Evolutionary conservation across 257 asterid species (phyloP).

Genomic region (Forsythia suspensa): DNA sequence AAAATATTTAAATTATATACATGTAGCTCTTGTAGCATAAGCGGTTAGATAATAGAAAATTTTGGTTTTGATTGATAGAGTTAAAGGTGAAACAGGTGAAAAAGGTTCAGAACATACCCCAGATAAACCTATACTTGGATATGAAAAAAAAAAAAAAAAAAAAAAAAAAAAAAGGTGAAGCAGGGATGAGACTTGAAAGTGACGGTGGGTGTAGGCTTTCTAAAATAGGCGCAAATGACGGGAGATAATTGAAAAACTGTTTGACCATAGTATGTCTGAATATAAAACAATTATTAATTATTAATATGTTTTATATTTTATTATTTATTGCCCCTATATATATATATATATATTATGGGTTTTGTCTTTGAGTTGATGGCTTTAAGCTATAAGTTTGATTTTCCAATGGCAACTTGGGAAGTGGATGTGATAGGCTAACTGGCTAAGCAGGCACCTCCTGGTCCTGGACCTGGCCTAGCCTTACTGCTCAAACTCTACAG

Average conservation of each 20-base stretch:
- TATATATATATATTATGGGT: not conserved
- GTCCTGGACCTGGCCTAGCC: not conserved
- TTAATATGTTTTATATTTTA: not conserved
- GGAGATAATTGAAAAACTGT: slow-evolving; percentile 19
- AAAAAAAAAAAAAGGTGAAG: no score
- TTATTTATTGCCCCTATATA: not conserved
- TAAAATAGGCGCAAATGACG: slow-evolving; percentile 40
- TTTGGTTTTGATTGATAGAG: no score
- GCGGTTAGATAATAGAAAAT: no score
- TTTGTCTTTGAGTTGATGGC: not conserved
- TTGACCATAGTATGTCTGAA: not conserved
- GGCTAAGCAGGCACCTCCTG: not conserved
- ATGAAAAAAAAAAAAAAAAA: no score
- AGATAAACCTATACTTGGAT: no score
- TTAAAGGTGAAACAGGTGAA: no score
- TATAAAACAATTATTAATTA: no score
- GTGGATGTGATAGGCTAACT: not conserved
- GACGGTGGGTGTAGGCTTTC: not conserved
- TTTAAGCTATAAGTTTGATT: not conserved
- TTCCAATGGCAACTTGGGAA: not conserved
- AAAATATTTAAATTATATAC: no score
- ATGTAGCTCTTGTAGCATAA: no score
- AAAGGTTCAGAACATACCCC: no score
- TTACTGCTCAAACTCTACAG: not conserved
- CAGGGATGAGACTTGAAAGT: not conserved